Base-by-base conservation (phyloP, 352 stramenopile genomes). In the Pythium chondricola region DNA sequence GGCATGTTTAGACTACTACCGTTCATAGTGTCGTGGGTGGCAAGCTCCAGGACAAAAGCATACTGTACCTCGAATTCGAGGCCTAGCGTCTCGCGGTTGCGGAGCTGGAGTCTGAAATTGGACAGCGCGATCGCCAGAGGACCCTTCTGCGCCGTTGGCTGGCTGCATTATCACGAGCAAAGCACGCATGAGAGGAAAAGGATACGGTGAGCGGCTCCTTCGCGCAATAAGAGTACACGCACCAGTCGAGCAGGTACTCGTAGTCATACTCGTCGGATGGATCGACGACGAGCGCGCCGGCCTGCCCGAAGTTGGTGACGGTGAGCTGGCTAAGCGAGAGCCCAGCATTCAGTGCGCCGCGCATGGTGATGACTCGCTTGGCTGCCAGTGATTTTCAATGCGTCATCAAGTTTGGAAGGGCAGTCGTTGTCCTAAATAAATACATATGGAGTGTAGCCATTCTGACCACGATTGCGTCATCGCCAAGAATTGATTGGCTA, bases 171-270 rank as follows among this genome's bases (percentile, higher is more conserved):
- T 25, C n/a, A 33, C 21, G 18, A 46, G 9, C 5, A 47, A 14
- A 24, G 8, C 41, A 31, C 41, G 53, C 32, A 38, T 47, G 25
- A 36, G 41, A 47, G 13, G 1, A 43, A 42, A 8, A n/a, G n/a
- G n/a, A n/a, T n/a, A n/a, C n/a, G 7, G 16, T 27, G 7, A 2
- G 16, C 14, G 25, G 4, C 43, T 16, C 6, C 31, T 33, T 25
- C 5, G 27, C 1, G 16, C 17, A 14, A 29, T 14, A 30, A n/a
- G n/a, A n/a, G n/a, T n/a, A 11, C 1, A 58, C 56, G 33, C 42
- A 85, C 75, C 69, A 85, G 54, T 92, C 78, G 20, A 93, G 47
- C 21, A 93, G 63, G 60, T 92, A 93, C 62, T 90, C 77, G 48
- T 90, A 93, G 59, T 93, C 80, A n/a, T 86, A 88, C 29, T 84